A percentile compares a stretch with the other conserved stretches of the same genome.
phyloP scores from a whole-genome alignment of 257 asterid genomes.

The Gynochthodes officinalis region DNA sequence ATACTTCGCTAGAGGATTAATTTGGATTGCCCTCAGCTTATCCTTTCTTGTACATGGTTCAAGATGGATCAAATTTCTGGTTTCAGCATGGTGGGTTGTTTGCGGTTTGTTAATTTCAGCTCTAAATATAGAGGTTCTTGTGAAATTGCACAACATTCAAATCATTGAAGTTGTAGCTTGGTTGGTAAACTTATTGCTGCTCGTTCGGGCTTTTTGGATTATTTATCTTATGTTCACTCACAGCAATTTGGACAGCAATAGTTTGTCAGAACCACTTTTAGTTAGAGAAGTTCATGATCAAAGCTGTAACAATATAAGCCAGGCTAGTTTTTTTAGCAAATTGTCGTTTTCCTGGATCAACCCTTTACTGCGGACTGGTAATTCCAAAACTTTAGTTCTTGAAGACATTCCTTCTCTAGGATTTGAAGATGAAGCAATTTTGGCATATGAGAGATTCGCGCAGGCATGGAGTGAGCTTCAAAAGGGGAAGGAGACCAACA shows the following conservation, averaged over 20 bases:
- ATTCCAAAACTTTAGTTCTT: constrained; percentile 39
- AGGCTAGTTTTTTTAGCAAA: constrained; percentile 36
- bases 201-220: constrained; percentile 37
- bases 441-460: constrained; percentile 39
- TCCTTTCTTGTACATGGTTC: constrained; percentile 48
- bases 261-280: constrained; percentile 42
- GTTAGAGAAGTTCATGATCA: constrained; percentile 23
- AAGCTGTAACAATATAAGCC: constrained; percentile 8
- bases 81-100: constrained; percentile 55
- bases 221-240: constrained; percentile 22
- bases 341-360: constrained; percentile 62
- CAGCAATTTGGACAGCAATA: neutral
- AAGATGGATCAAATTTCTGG: constrained; percentile 34
- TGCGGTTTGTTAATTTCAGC: constrained; percentile 42
- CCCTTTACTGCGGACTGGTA: constrained; percentile 53
- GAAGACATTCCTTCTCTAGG: constrained; percentile 59
- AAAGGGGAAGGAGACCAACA: constrained; percentile 21
- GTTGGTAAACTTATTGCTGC: constrained; percentile 48
- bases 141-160: constrained; percentile 20
- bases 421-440: constrained; percentile 51
- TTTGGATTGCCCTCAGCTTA: constrained; percentile 47
- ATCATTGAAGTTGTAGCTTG: constrained; percentile 46
- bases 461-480: constrained; percentile 39
- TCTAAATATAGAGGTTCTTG: constrained; percentile 31
- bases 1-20: constrained; percentile 38